Evolutionary conservation across 768 basidiomycete species (phyloP).

Genomic region (Hygrocybe coccinea): DNA sequence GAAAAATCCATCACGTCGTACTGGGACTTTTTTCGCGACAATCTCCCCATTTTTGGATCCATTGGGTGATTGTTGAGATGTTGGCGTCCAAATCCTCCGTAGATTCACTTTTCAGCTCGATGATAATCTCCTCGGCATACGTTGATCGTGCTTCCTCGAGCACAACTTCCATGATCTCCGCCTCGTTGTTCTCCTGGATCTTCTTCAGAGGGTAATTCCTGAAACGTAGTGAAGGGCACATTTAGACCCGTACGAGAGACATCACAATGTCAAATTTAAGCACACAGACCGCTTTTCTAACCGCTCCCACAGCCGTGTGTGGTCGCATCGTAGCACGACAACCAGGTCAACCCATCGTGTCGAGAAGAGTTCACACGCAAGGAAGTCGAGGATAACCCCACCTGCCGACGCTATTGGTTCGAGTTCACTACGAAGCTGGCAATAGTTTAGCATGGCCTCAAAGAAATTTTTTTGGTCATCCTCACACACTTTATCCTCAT

Average conservation of each 20-base stretch:
- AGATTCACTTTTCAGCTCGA: constrained; percentile 74
- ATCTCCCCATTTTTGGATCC: no score
- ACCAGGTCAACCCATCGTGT: constrained; percentile 97
- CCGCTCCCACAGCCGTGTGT: constrained; percentile 81
- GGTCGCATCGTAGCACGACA: constrained; percentile 86
- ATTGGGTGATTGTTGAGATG: no score
- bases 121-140: constrained; percentile 77
- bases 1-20: no score
- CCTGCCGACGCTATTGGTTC: constrained; percentile 66
- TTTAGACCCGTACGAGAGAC: no score
- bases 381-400: constrained; percentile 89
- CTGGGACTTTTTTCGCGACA: no score
- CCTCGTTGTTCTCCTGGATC: constrained; percentile 97
- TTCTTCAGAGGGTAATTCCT: constrained; percentile 88
- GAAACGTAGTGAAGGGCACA: neutral
- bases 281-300: constrained; percentile 75
- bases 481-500: constrained; percentile 84
- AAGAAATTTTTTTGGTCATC: neutral
- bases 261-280: neutral
- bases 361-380: constrained; percentile 88
- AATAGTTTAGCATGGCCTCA: constrained; percentile 4
- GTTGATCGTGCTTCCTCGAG: constrained; percentile 83
- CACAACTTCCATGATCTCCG: constrained; percentile 95
- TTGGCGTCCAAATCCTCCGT: constrained; percentile 64
- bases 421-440: constrained; percentile 81